These are phyloP conservation scores for Citrus medica DNA, from an alignment of 345 rosid genomes.

Conservation along the genomic window DNA sequence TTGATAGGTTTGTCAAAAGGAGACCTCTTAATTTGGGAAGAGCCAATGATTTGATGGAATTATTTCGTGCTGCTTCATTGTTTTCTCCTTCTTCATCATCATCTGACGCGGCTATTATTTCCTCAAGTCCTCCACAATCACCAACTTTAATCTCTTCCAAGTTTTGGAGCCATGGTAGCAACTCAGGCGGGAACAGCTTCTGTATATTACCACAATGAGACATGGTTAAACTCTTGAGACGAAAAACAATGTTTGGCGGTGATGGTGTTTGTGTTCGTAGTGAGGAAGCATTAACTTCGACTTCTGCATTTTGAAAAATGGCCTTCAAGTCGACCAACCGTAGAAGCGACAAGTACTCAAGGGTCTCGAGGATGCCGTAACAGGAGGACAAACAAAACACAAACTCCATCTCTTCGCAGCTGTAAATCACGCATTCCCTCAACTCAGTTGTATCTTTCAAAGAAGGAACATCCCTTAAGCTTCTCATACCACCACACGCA, in stretches of 20 bases:
- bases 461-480: background rate
- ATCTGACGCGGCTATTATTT: too few species aligned
- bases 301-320: background rate
- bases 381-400: background rate
- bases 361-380: background rate
- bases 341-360: fast-evolving
- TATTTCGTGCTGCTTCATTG: background rate
- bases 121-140: background rate
- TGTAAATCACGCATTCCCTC: fast-evolving
- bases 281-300: background rate
- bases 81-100: too few species aligned
- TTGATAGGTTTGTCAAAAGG: fast-evolving
- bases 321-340: background rate
- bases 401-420: background rate
- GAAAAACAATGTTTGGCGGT: too few species aligned
- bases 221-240: too few species aligned
- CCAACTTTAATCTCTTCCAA: background rate
- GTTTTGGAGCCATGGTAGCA: background rate
- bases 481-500: background rate
- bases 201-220: too few species aligned
- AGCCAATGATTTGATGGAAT: background rate
- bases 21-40: background rate
- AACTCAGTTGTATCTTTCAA: background rate
- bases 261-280: background rate
- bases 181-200: background rate